Evolutionary conservation across 139 green algal species (phyloP).

Genomic region (Picochlorum sp.): DNA sequence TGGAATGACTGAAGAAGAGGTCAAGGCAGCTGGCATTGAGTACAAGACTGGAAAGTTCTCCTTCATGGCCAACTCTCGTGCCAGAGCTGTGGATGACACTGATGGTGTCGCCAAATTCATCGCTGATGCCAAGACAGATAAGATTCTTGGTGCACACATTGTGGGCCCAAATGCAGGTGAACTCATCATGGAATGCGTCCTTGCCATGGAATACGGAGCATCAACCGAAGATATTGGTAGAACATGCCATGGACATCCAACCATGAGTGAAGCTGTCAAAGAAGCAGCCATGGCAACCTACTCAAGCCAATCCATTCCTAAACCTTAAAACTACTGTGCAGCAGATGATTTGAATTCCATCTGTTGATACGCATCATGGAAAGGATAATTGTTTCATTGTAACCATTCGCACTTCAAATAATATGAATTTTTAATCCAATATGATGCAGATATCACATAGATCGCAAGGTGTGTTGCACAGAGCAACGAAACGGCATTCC

Average conservation of each 20-base stretch:
- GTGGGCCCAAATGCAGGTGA: conserved; percentile 92
- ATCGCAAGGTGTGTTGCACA: too few relatives aligned
- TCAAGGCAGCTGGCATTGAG: conserved; percentile 56
- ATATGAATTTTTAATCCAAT: too few relatives aligned
- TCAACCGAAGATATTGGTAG: conserved; percentile 88
- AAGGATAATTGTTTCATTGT: too few relatives aligned
- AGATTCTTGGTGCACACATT: conserved; percentile 95
- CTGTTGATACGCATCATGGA: too few relatives aligned
- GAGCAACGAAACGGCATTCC: too few relatives aligned
- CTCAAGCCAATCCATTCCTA: conserved; percentile 87
- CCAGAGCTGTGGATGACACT: conserved; percentile 76
- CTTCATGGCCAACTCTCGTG: conserved; percentile 95
- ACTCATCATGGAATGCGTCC: conserved; percentile 71
- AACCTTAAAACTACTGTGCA: not conserved
- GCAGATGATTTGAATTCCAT: not conserved
- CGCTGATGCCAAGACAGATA: conserved; percentile 79
- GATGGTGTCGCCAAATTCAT: conserved; percentile 95
- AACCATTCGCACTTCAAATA: too few relatives aligned
- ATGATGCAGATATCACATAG: too few relatives aligned
- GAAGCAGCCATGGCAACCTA: conserved; percentile 84
- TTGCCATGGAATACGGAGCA: conserved; percentile 93
- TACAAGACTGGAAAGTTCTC: conserved; percentile 92
- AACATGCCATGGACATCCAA: conserved; percentile 96
- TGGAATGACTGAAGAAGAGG: conserved; percentile 76
- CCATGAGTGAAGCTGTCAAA: conserved; percentile 93